Conservation (phyloP, 2,329 filamentous ascomycete genomes). For the Diaporthe amygdali region DNA sequence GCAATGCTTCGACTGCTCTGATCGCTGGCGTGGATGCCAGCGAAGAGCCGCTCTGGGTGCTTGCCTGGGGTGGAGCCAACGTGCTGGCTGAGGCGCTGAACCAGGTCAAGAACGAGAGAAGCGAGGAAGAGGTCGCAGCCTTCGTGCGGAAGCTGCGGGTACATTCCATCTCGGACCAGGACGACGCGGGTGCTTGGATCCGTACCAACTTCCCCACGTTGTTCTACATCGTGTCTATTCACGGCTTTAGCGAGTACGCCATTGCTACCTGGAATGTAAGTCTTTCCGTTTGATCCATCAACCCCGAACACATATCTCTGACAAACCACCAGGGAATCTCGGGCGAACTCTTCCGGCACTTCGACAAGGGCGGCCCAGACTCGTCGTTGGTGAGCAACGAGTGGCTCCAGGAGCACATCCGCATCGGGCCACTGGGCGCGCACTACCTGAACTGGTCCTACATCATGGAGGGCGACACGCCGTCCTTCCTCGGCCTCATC, state of each 20-base stretch:
- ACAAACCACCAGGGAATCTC: slow-evolving; percentile 44
- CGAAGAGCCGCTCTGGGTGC: slow-evolving; percentile 50
- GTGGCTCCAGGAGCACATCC: slow-evolving; percentile 54
- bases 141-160: slow-evolving; percentile 47
- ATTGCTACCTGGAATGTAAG: slow-evolving; percentile 48
- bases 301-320: not conserved
- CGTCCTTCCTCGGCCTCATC: slow-evolving; percentile 45
- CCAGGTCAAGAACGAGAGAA: slow-evolving; percentile 38
- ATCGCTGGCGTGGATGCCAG: slow-evolving; percentile 43
- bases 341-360: slow-evolving; percentile 50
- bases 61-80: slow-evolving; percentile 56
- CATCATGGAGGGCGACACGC: slow-evolving; percentile 55
- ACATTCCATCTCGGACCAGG: slow-evolving; percentile 59
- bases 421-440: slow-evolving; percentile 45
- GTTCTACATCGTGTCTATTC: slow-evolving; percentile 54
- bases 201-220: slow-evolving; percentile 54
- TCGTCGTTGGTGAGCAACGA: slow-evolving; percentile 44
- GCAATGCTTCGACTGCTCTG: slow-evolving; percentile 39
- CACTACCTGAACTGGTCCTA: slow-evolving; percentile 43
- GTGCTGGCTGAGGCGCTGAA: slow-evolving; percentile 52
- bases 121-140: slow-evolving; percentile 33
- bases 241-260: slow-evolving; percentile 55
- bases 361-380: slow-evolving; percentile 52
- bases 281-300: not conserved
- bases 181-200: slow-evolving; percentile 57